Conservation (phyloP, 371 early-diverging fungal genomes). For the Zychaea mexicana region DNA sequence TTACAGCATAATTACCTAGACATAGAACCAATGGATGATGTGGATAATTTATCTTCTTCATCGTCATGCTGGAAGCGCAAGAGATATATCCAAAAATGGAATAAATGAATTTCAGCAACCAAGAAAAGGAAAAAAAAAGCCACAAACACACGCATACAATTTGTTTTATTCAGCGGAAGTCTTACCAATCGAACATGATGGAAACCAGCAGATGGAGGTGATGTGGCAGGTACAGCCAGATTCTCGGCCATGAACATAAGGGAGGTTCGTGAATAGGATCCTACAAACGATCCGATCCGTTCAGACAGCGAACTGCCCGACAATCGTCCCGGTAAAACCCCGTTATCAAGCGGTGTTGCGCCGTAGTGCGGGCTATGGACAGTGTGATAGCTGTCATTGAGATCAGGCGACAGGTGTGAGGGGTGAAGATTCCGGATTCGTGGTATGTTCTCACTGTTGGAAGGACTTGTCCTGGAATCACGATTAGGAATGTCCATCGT, state of each 20-base stretch:
- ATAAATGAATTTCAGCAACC: too few relatives aligned
- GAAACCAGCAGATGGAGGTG: not conserved
- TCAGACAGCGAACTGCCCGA: conserved; percentile 19
- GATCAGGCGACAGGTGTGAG: conserved; percentile 27
- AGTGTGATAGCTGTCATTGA: conserved; percentile 1
- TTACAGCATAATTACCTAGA: conserved; percentile 22
- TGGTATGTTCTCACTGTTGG: conserved; percentile 13
- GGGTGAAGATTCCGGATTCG: conserved; percentile 45
- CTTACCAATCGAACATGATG: not conserved
- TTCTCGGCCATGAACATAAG: conserved; percentile 58
- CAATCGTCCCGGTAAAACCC: conserved; percentile 5
- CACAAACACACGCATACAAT: not conserved
- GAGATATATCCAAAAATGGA: not conserved
- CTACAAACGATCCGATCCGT: conserved; percentile 45
- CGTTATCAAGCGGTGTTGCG: not conserved
- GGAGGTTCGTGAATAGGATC: conserved; percentile 51
- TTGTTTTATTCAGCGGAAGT: conserved; percentile 11
- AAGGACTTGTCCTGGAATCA: not conserved
- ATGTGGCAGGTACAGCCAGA: conserved; percentile 27
- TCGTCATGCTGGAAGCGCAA: conserved; percentile 24
- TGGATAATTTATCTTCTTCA: conserved; percentile 31
- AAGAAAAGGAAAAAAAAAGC: not conserved
- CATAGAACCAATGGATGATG: conserved; percentile 22
- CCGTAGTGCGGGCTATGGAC: too few relatives aligned
- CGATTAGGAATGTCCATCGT: conserved; percentile 25